A percentile compares a stretch with the other conserved stretches of the same genome.
Evolutionary conservation across 306 rosid genomes (phyloP).

Genomic region (Cucurbita maxima): DNA sequence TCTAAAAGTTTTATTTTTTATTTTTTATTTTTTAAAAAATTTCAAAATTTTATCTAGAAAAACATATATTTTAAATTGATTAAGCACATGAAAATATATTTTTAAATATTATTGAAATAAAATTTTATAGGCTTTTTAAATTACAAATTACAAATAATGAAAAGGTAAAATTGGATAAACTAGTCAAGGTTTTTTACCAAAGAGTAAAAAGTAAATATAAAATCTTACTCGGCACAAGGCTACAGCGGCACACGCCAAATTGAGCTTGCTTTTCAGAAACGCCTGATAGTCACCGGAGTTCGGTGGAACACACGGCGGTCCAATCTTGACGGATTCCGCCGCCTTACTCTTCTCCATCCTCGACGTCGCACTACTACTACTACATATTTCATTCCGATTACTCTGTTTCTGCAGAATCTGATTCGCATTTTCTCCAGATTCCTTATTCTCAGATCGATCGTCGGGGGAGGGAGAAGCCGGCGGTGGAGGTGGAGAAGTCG

Average conservation of each 20-base stretch:
- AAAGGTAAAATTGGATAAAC: no score
- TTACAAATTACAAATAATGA: no score
- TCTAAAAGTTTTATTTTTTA: no score
- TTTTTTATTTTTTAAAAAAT: no score
- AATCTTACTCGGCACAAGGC: slow-evolving; percentile 49
- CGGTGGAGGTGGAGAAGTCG: slow-evolving; percentile 18
- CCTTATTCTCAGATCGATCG: slow-evolving; percentile 10
- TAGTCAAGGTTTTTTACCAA: no score
- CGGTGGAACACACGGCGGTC: slow-evolving; percentile 12
- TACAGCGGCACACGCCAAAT: slow-evolving; percentile 83
- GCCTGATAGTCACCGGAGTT: slow-evolving; percentile 51
- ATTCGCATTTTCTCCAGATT: background rate
- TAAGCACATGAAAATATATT: no score
- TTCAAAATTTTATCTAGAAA: no score
- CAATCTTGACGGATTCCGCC: background rate
- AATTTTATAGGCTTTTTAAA: no score
- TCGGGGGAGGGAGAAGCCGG: slow-evolving; percentile 22
- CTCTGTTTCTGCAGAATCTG: background rate
- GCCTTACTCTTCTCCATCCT: background rate
- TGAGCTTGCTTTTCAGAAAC: slow-evolving; percentile 71
- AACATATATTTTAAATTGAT: no score
- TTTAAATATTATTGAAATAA: background rate
- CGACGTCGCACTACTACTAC: background rate
- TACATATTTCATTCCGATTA: background rate
- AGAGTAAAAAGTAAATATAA: background rate